These are phyloP conservation scores for Pseudomicrostroma phylloplanum DNA, from an alignment of 1,284 basidiomycete species.

Conservation along the genomic window DNA sequence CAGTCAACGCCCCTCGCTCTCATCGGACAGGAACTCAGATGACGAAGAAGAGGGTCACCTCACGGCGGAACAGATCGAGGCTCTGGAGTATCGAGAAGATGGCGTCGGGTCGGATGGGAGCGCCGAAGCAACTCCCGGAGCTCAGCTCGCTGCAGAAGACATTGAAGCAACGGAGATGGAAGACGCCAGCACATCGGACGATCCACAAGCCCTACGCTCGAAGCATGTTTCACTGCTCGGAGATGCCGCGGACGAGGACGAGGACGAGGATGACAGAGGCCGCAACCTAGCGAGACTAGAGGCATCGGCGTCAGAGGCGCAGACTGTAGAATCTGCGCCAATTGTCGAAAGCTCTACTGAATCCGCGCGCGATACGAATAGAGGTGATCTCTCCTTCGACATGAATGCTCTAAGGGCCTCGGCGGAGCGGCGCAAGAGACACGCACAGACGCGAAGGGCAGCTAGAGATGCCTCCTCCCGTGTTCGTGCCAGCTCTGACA, in stretches of 20 bases:
- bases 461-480: too few relatives aligned
- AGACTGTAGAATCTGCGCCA: neutral
- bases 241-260: neutral
- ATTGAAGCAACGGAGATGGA: neutral
- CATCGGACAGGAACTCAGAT: neutral
- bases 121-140: neutral
- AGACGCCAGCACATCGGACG: slow-evolving; percentile 14
- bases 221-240: neutral
- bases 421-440: too few relatives aligned
- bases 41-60: neutral
- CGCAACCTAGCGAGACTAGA: neutral
- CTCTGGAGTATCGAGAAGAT: neutral
- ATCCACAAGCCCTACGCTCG: neutral
- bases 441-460: too few relatives aligned
- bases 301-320: neutral
- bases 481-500: too few relatives aligned
- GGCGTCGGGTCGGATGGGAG: neutral
- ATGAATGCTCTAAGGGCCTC: too few relatives aligned
- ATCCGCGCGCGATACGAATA: too few relatives aligned
- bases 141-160: neutral
- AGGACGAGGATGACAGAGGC: neutral
- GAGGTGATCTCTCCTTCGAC: neutral
- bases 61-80: neutral
- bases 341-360: too few relatives aligned
- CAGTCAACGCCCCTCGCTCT: too few relatives aligned